These are phyloP conservation scores for Xylaria sp. DNA, from an alignment of 2,329 filamentous ascomycete genomes.

Conservation along the genomic window DNA sequence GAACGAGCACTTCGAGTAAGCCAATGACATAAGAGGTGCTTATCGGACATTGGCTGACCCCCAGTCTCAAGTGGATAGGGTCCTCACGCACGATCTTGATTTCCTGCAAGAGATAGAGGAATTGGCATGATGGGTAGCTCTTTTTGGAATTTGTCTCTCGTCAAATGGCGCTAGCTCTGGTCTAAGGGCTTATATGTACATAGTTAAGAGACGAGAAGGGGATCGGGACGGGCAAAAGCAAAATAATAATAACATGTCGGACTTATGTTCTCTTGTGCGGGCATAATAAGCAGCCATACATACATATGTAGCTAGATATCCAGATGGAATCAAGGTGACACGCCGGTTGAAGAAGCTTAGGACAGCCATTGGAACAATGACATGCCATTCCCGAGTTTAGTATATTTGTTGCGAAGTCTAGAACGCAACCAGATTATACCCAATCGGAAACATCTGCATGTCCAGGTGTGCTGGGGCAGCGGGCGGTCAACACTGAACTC, in stretches of 20 bases:
- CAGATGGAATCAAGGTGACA: neutral
- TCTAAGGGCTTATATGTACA: neutral
- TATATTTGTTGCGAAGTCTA: neutral
- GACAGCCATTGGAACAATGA: neutral
- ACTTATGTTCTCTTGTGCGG: neutral
- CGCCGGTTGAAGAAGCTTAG: neutral
- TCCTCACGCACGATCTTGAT: slow-evolving; percentile 17
- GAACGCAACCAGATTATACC: neutral
- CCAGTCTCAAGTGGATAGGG: slow-evolving; percentile 14
- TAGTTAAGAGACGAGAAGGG: neutral
- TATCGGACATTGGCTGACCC: slow-evolving; percentile 25
- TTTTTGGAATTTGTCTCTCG: neutral
- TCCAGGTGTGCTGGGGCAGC: too few relatives aligned
- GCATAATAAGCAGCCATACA: too few relatives aligned
- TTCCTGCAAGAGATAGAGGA: slow-evolving; percentile 17
- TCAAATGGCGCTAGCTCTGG: neutral
- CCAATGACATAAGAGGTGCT: slow-evolving; percentile 30
- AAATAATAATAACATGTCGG: neutral
- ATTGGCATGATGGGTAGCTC: neutral
- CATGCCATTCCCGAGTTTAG: neutral
- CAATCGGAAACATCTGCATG: too few relatives aligned
- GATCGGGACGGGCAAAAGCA: neutral
- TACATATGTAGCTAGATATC: too few relatives aligned
- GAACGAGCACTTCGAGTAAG: neutral
- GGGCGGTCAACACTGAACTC: too few relatives aligned